phyloP scores from a whole-genome alignment of 1,284 basidiomycete genomes.

The Leccinum insolens region DNA sequence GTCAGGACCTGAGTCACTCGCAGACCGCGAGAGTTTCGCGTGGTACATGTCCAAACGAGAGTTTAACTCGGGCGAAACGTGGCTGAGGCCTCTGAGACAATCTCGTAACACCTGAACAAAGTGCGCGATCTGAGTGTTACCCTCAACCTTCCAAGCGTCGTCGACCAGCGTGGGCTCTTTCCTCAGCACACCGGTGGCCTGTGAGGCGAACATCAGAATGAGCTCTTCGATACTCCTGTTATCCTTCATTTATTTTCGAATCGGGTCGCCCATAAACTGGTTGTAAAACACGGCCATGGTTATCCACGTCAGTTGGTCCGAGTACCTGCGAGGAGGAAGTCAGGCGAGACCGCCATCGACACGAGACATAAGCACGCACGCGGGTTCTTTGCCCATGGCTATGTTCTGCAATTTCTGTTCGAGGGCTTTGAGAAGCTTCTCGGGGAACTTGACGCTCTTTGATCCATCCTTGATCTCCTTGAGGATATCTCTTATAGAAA shows the following conservation, averaged over 20 bases:
- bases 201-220: constrained; percentile 93
- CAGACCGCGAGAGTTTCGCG: constrained; percentile 69
- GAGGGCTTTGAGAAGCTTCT: constrained; percentile 87
- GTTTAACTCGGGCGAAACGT: constrained; percentile 83
- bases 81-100: constrained; percentile 69
- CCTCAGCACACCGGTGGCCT: constrained; percentile 82
- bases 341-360: constrained; percentile 4
- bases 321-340: constrained; percentile 57
- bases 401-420: constrained; percentile 88
- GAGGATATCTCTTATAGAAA: constrained; percentile 84
- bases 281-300: constrained; percentile 92
- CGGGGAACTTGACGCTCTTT: constrained; percentile 65
- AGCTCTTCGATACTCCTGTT: constrained; percentile 97
- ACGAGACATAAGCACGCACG: constrained; percentile 54
- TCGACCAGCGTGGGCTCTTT: constrained; percentile 80
- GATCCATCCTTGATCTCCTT: constrained; percentile 74
- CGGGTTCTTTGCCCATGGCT: constrained; percentile 87
- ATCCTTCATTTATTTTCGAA: constrained; percentile 91
- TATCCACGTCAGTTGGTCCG: constrained; percentile 83
- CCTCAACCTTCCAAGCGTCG: constrained; percentile 88
- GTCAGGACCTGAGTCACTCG: constrained; percentile 73
- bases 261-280: constrained; percentile 81
- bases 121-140: constrained; percentile 88
- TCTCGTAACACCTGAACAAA: constrained; percentile 89
- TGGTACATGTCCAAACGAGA: constrained; percentile 83